These are phyloP conservation scores for Phylloporus rhodoxanthus DNA, from an alignment of 768 basidiomycete genomes.

Conservation along the genomic window DNA sequence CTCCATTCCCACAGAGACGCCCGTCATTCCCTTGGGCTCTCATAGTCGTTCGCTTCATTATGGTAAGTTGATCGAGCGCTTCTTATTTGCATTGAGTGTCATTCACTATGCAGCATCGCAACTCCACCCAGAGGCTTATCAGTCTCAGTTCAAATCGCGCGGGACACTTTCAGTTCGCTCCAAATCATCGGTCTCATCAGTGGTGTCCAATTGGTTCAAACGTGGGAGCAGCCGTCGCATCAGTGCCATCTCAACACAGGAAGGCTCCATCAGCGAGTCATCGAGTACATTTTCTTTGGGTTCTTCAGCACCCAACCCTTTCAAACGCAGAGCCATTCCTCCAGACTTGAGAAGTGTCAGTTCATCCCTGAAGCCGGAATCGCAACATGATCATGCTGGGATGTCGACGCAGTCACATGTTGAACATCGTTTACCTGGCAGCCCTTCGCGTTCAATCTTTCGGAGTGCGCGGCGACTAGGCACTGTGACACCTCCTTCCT, in stretches of 20 bases:
- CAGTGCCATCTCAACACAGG: conserved; percentile 37
- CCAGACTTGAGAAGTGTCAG: conserved; percentile 32
- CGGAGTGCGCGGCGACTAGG: conserved; percentile 43
- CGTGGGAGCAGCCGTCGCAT: conserved; percentile 37
- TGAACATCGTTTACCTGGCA: conserved; percentile 18
- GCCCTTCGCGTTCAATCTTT: conserved; percentile 36
- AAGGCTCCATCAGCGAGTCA: conserved; percentile 37
- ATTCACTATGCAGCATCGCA: conserved; percentile 15
- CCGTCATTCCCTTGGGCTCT: conserved; percentile 53
- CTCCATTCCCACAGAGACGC: conserved; percentile 53
- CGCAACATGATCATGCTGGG: conserved; percentile 36
- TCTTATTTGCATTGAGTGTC: conserved; percentile 4
- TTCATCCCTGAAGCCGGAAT: conserved; percentile 25
- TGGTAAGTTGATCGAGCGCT: conserved; percentile 1
- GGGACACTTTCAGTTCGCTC: conserved; percentile 51
- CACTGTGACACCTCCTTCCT: conserved; percentile 48
- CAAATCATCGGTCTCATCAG: conserved; percentile 47
- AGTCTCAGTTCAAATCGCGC: conserved; percentile 30
- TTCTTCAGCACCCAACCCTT: conserved; percentile 29
- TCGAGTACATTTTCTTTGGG: conserved; percentile 37
- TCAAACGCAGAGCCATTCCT: conserved; percentile 42
- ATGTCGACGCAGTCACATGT: conserved; percentile 41
- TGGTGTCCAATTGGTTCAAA: conserved; percentile 46
- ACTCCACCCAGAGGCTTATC: conserved; percentile 17
- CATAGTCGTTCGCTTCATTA: conserved; percentile 25